Base-by-base conservation (phyloP, 2,329 filamentous ascomycete genomes). In the Sphaerostilbella broomeana region DNA sequence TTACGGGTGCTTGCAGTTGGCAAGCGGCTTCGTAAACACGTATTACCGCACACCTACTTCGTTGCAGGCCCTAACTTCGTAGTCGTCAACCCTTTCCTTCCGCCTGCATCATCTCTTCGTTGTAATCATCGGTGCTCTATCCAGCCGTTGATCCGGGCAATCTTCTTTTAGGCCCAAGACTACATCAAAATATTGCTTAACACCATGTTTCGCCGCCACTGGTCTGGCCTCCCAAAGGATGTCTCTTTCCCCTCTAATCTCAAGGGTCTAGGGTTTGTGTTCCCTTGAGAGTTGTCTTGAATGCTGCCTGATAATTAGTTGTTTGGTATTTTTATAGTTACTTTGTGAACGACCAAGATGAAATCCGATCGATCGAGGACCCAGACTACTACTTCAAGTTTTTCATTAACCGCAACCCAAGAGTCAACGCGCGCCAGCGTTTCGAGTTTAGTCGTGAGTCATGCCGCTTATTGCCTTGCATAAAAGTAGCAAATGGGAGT, bases 341-440 rank as follows among this genome's bases (percentile, higher is more conserved):
- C 62, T 89, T 86, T 57, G 62, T 94, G 62, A 88, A 86, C 50
- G 71, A 80, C 0, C 61, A 79, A 0, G 86, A 90, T 49, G 78
- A 90, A 53, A 75, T 95, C 45, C 79, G 84, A 33, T 79, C 71
- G 45, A 81, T 85, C 39, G 66, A 73, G 16, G 66, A 86, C 24
- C 79, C 83, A 0, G 71, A 81, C 19, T 68, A 73, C 48, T 81
- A 80, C 55, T 94, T 86, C 67, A 75, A 85, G 50, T 95, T 74
- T 69, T 81, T 79, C 57, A 61, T 84, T 38, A 82, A 75, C 56
- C 79, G 77, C 50, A 88, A 87, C 59, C 68, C 75, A n/a, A 79
- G 87, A 25, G 73, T 82, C 62, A 95, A 95, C 58, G 73, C 82
- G 27, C 69, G 82, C 15, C 86, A 87, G 52, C 74, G 81, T 13